These are phyloP conservation scores for Alternaria metachromatica DNA, from an alignment of 2,329 filamentous ascomycete species.

Conservation along the genomic window DNA sequence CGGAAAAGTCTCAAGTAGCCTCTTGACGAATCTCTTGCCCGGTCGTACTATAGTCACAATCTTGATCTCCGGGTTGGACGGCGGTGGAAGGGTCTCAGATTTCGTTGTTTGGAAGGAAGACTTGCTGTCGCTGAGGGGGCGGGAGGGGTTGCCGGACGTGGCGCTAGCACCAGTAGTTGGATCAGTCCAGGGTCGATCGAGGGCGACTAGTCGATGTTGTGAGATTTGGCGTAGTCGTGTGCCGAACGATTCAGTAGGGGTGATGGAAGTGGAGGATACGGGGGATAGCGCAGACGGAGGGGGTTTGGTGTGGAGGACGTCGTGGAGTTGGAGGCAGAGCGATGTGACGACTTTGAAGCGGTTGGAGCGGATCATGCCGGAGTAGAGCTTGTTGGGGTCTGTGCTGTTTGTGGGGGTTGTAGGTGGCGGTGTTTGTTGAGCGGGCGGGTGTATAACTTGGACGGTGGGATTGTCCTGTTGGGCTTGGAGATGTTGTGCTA, in stretches of 20 bases:
- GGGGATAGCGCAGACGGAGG: not conserved
- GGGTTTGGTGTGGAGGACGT: slow-evolving; percentile 16
- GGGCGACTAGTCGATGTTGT: not conserved
- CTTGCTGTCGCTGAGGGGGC: not conserved
- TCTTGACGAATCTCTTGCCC: slow-evolving; percentile 53
- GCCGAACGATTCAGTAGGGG: not conserved
- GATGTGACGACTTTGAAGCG: slow-evolving; percentile 46
- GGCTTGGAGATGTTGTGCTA: slow-evolving; percentile 20
- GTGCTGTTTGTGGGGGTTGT: not conserved
- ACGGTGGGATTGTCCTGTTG: not conserved
- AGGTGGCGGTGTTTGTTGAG: not conserved
- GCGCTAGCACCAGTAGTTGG: not conserved
- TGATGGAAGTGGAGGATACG: not conserved
- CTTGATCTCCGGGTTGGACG: slow-evolving; percentile 33
- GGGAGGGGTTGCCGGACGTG: not conserved
- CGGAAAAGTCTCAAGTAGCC: slow-evolving; percentile 60
- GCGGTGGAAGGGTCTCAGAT: not conserved
- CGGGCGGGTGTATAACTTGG: not conserved
- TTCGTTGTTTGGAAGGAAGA: not conserved
- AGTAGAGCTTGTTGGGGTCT: slow-evolving; percentile 24
- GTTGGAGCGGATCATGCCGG: slow-evolving; percentile 45
- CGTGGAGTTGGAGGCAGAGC: slow-evolving; percentile 43
- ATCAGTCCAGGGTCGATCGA: not conserved
- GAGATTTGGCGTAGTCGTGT: not conserved
- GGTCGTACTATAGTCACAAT: slow-evolving; percentile 46